Conservation (phyloP, 768 basidiomycete genomes). For the Filobasidium floriforme region DNA sequence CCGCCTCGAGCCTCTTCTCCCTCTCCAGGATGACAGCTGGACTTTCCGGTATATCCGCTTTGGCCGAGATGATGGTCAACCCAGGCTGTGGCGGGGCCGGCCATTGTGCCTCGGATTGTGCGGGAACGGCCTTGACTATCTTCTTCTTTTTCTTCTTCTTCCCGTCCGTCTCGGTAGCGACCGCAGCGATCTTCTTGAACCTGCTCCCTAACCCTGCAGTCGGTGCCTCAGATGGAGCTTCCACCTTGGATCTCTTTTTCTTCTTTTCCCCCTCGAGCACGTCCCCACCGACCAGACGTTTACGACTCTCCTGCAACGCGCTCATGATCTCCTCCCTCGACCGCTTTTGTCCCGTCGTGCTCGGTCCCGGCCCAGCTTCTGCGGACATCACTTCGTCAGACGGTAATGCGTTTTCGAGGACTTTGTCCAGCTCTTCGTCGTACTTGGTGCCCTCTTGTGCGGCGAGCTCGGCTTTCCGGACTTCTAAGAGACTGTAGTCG, state of each 20-base stretch:
- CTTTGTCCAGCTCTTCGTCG: slow-evolving; percentile 73
- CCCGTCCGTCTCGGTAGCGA: slow-evolving; percentile 21
- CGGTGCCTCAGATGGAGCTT: slow-evolving; percentile 1
- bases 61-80: not conserved
- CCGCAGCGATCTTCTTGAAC: slow-evolving; percentile 42
- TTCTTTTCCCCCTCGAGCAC: slow-evolving; percentile 50
- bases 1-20: too few species aligned
- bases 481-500: slow-evolving; percentile 75
- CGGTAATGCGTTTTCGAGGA: slow-evolving; percentile 47
- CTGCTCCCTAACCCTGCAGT: slow-evolving; percentile 33
- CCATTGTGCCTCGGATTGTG: not conserved
- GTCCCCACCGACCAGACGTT: slow-evolving; percentile 46
- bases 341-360: slow-evolving; percentile 52
- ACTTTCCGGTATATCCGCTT: not conserved
- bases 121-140: slow-evolving; percentile 21
- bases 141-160: slow-evolving; percentile 40
- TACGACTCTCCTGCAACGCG: slow-evolving; percentile 62
- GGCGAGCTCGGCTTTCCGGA: slow-evolving; percentile 61
- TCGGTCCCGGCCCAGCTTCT: slow-evolving; percentile 7
- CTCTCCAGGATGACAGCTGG: not conserved
- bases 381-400: slow-evolving; percentile 1
- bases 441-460: slow-evolving; percentile 50
- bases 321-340: slow-evolving; percentile 69
- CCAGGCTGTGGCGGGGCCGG: not conserved
- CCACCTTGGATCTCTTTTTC: slow-evolving; percentile 55